These are phyloP conservation scores for Fomitopsis betulina DNA, from an alignment of 1,284 basidiomycete species.

Conservation along the genomic window DNA sequence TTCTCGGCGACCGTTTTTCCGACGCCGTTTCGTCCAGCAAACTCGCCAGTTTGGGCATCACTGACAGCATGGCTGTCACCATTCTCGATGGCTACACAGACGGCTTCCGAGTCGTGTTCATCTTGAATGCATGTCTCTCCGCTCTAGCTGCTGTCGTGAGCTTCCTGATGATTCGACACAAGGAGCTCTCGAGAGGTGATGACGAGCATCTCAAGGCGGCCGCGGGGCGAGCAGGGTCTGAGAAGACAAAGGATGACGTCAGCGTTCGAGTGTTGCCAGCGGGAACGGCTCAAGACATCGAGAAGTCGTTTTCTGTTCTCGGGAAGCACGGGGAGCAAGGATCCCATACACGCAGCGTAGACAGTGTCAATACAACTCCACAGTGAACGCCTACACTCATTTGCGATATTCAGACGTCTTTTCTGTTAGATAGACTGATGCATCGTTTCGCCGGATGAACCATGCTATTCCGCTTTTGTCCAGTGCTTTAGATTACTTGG, in stretches of 20 bases:
- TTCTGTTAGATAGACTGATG: no score
- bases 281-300: no score
- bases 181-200: slow-evolving; percentile 51
- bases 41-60: slow-evolving; percentile 32
- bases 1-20: slow-evolving; percentile 33
- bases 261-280: no score
- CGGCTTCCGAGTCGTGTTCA: slow-evolving; percentile 56
- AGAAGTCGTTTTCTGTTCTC: no score
- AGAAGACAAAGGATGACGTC: background rate
- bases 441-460: no score
- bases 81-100: slow-evolving; percentile 52
- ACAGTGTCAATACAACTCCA: no score
- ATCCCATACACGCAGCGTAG: no score
- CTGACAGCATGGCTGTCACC: slow-evolving; percentile 31
- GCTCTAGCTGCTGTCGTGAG: slow-evolving; percentile 45
- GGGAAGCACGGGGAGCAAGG: no score
- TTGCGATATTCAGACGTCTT: no score
- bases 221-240: slow-evolving; percentile 21
- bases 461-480: no score
- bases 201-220: slow-evolving; percentile 40
- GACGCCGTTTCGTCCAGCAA: slow-evolving; percentile 22
- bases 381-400: no score
- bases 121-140: slow-evolving; percentile 46
- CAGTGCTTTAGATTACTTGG: no score
- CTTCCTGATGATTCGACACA: slow-evolving; percentile 54